Percentiles rank a stretch among this genome's conserved stretches.
Conservation (phyloP, 371 early-diverging fungal genomes). For the Mucor racemosus region DNA sequence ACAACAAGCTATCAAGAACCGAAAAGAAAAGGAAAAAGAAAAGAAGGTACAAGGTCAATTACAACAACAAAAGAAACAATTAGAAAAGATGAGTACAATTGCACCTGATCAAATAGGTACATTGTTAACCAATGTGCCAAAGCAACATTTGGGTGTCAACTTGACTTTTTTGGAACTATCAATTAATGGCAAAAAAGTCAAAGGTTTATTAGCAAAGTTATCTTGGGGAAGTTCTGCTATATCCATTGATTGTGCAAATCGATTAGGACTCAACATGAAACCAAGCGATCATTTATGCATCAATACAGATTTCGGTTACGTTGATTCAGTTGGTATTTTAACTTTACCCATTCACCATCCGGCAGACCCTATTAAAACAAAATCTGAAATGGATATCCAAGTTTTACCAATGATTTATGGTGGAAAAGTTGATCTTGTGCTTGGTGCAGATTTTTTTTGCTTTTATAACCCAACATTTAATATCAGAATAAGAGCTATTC, state of each 20-base stretch:
- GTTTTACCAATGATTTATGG: constrained; percentile 35
- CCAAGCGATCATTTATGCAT: constrained; percentile 14
- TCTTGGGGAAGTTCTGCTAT: constrained; percentile 39
- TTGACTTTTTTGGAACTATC: constrained; percentile 28
- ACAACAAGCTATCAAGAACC: constrained; percentile 7
- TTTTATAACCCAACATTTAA: constrained; percentile 28
- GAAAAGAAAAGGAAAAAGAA: constrained; percentile 6
- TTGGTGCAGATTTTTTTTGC: constrained; percentile 42
- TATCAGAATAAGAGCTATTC: constrained; percentile 24
- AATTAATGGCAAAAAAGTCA: constrained; percentile 24
- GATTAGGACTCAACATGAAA: constrained; percentile 17
- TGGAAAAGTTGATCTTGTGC: constrained; percentile 35
- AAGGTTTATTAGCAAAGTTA: constrained; percentile 29
- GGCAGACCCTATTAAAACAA: constrained; percentile 6
- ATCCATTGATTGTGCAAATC: constrained; percentile 23
- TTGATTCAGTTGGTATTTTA: constrained; percentile 25
- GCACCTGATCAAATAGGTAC: not conserved
- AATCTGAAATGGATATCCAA: constrained; percentile 23
- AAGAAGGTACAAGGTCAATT: constrained; percentile 2
- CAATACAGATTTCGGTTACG: constrained; percentile 34
- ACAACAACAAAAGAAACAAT: not conserved
- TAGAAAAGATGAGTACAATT: not conserved
- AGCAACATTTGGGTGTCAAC: constrained; percentile 22
- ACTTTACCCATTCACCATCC: constrained; percentile 28
- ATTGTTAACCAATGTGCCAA: not conserved